phyloP scores from a whole-genome alignment of 768 basidiomycete genomes.

The Termitomyces titanicus region DNA sequence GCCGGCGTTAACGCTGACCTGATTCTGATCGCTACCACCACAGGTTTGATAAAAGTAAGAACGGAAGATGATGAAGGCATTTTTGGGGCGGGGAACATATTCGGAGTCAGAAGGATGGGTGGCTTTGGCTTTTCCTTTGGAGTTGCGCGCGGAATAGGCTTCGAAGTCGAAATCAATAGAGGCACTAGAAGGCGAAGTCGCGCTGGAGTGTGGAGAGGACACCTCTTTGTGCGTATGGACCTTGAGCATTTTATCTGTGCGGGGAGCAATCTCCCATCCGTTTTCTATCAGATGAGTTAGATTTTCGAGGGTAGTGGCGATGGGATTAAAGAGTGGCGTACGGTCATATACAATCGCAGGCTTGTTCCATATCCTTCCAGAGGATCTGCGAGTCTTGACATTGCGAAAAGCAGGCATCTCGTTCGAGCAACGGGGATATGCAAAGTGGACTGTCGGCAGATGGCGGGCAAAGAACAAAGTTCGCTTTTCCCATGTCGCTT shows the following conservation, averaged over 20 bases:
- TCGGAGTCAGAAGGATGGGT: conserved; percentile 14
- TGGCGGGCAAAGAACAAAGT: conserved; percentile 2
- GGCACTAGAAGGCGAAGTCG: conserved; percentile 10
- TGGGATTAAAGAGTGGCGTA: conserved; percentile 12
- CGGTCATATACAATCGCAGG: conserved; percentile 21
- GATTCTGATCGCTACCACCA: conserved; percentile 25
- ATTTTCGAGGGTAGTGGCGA: background rate
- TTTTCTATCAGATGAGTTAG: conserved; percentile 11
- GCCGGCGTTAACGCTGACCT: conserved; percentile 30
- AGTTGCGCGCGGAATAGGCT: conserved; percentile 1
- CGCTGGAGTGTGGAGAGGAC: conserved; percentile 7
- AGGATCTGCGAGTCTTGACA: conserved; percentile 18
- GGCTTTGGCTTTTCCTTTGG: conserved; percentile 12
- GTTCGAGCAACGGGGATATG: background rate
- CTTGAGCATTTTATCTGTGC: background rate
- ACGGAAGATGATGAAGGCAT: conserved; percentile 36
- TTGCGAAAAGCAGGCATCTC: conserved; percentile 29
- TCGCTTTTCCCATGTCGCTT: conserved; percentile 13
- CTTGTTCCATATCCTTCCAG: conserved; percentile 18
- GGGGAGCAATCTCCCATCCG: conserved; percentile 16
- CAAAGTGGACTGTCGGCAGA: background rate
- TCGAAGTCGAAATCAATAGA: conserved; percentile 10
- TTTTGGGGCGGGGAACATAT: conserved; percentile 32
- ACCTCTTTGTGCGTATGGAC: background rate
- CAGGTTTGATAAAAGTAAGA: conserved; percentile 21